phyloP scores from a whole-genome alignment of 2,329 filamentous ascomycete genomes.

The Akanthomyces dipterigenus region DNA sequence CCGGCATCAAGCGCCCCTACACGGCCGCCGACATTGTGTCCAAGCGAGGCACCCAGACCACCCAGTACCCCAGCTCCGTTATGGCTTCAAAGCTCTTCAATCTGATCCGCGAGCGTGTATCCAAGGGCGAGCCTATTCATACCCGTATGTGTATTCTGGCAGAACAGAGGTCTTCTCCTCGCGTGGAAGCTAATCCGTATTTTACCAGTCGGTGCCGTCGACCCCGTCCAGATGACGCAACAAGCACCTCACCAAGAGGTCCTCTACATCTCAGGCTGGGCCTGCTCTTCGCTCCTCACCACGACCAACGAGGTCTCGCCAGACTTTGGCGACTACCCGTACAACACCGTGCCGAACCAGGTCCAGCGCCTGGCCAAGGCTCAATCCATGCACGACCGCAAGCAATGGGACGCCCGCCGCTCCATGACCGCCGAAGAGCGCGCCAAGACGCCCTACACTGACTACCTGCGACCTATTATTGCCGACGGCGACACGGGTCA shows the following conservation, averaged over 20 bases:
- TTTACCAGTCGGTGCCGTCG: conserved; percentile 93
- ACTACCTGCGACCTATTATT: conserved; percentile 91
- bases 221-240: conserved; percentile 99
- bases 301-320: conserved; percentile 95
- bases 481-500: conserved; percentile 96
- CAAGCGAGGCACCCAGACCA: conserved; percentile 81
- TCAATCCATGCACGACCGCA: conserved; percentile 93
- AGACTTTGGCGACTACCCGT: conserved; percentile 97
- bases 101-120: conserved; percentile 69
- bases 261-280: conserved; percentile 94
- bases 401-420: conserved; percentile 81
- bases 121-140: conserved; percentile 81
- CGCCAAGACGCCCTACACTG: conserved; percentile 70
- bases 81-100: conserved; percentile 96
- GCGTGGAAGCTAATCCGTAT: background rate
- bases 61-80: conserved; percentile 83
- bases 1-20: conserved; percentile 88
- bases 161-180: background rate
- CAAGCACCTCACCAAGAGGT: conserved; percentile 95
- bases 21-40: conserved; percentile 84
- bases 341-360: conserved; percentile 98
- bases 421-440: conserved; percentile 71
- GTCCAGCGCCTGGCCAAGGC: conserved; percentile 95
- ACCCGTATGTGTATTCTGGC: conserved; percentile 57
- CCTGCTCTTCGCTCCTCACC: conserved; percentile 87